Evolutionary conservation across 352 stramenopile genomes (phyloP).

Genomic region (Phytophthora sansomeana): DNA sequence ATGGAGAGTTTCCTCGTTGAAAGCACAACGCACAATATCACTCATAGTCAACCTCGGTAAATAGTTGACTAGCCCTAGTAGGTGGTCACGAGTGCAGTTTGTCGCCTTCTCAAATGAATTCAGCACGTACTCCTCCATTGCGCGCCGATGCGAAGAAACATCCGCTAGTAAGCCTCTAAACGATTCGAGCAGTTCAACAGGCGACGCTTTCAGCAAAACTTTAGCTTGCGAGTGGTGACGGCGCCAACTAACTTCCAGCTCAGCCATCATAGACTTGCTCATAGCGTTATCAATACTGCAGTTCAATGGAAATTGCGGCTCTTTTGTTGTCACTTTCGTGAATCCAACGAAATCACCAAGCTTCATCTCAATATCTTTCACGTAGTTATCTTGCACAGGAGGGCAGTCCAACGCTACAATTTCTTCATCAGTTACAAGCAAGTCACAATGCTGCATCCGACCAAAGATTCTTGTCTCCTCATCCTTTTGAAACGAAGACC

Average conservation of each 20-base stretch:
- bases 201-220: conserved; percentile 4
- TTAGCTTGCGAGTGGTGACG: conserved; percentile 38
- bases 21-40: conserved; percentile 49
- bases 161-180: conserved; percentile 26
- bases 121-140: conserved; percentile 33
- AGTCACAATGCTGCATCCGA: conserved; percentile 2
- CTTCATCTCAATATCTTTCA: conserved; percentile 23
- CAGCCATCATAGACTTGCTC: conserved; percentile 44
- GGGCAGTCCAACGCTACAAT: conserved; percentile 4
- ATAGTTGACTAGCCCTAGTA: conserved; percentile 34
- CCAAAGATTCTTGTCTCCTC: conserved; percentile 33
- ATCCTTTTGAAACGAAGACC: conserved; percentile 20
- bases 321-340: neutral
- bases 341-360: conserved; percentile 22
- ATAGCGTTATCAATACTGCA: conserved; percentile 32
- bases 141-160: conserved; percentile 20
- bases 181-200: conserved; percentile 1
- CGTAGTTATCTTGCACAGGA: conserved; percentile 27
- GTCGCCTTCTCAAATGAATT: conserved; percentile 5
- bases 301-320: conserved; percentile 33
- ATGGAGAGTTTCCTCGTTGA: conserved; percentile 44
- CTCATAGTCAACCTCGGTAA: conserved; percentile 35
- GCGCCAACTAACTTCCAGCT: conserved; percentile 54
- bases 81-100: conserved; percentile 10
- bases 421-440: neutral